Evolutionary conservation across 257 asterid genomes (phyloP).

Genomic region (Fraxinus quadrangulata): DNA sequence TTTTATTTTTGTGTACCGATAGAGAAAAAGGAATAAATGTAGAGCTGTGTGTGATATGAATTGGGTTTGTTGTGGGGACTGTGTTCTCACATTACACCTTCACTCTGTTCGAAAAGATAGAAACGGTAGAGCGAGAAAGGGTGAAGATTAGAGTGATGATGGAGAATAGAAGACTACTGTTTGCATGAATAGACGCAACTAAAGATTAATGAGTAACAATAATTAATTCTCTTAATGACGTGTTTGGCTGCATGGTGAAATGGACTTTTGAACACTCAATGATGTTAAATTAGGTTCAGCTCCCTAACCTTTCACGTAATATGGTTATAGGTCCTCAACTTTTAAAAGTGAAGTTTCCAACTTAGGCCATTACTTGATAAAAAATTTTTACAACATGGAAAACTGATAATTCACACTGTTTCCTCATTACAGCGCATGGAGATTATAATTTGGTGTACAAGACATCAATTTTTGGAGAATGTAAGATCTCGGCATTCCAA

Average conservation of each 20-base stretch:
- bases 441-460: constrained; percentile 81
- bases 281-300: not conserved
- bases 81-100: constrained; percentile 21
- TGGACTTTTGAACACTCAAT: not conserved
- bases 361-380: constrained; percentile 15
- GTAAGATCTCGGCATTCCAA: constrained; percentile 55
- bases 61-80: constrained; percentile 9
- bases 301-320: too few species aligned
- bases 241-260: not conserved
- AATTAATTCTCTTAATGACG: not conserved
- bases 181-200: constrained; percentile 4
- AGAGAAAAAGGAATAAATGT: constrained; percentile 25
- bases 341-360: too few species aligned
- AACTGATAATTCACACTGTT: constrained; percentile 8
- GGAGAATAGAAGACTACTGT: constrained; percentile 19
- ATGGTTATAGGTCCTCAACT: too few species aligned
- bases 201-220: not conserved
- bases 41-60: constrained; percentile 4
- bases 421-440: constrained; percentile 72
- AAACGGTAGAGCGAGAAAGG: not conserved
- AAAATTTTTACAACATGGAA: constrained; percentile 4
- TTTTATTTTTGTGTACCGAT: constrained; percentile 4
- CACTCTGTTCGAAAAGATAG: not conserved
- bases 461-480: constrained; percentile 72
- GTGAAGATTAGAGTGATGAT: constrained; percentile 25